Evolutionary conservation across 495 filamentous ascomycete genomes (phyloP).

Genomic region (Neurospora sp.): DNA sequence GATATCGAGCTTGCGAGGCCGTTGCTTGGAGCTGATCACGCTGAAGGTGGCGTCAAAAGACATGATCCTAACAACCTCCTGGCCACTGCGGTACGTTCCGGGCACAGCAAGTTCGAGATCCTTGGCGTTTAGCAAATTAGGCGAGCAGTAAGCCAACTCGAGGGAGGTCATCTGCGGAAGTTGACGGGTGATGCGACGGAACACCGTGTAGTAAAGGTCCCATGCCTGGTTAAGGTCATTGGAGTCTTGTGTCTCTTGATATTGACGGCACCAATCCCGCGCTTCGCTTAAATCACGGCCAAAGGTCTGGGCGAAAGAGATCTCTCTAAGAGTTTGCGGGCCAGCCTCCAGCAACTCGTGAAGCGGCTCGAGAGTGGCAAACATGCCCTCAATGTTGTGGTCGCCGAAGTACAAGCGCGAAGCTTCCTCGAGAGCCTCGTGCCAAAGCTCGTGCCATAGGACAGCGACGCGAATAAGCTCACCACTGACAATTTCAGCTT

Average conservation of each 20-base stretch:
- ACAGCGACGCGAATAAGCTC: slow-evolving; percentile 96
- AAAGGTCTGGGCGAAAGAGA: slow-evolving; percentile 96
- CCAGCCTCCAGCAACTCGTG: slow-evolving; percentile 85
- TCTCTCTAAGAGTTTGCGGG: slow-evolving; percentile 85
- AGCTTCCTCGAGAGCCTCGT: slow-evolving; percentile 96
- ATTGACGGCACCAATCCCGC: slow-evolving; percentile 90
- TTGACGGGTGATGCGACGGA: slow-evolving; percentile 91
- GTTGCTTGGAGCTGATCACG: slow-evolving; percentile 95
- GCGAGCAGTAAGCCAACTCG: slow-evolving; percentile 95
- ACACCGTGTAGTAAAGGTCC: slow-evolving; percentile 97
- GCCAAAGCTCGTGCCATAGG: slow-evolving; percentile 97
- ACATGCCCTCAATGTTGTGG: slow-evolving; percentile 94
- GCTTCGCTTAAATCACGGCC: slow-evolving; percentile 91
- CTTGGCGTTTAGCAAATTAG: slow-evolving; percentile 70
- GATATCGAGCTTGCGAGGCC: slow-evolving; percentile 79
- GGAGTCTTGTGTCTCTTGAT: slow-evolving; percentile 72
- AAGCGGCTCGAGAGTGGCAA: slow-evolving; percentile 76
- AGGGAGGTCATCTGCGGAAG: slow-evolving; percentile 81
- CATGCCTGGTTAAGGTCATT: slow-evolving; percentile 95
- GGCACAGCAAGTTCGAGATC: slow-evolving; percentile 87
- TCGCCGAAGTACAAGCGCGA: slow-evolving; percentile 89
- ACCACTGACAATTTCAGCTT: slow-evolving; percentile 86
- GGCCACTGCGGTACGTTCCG: slow-evolving; percentile 84
- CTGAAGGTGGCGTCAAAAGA: slow-evolving; percentile 80
- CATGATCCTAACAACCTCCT: slow-evolving; percentile 74